A percentile compares a stretch with the other conserved stretches of the same genome.
Evolutionary conservation across 768 basidiomycete species (phyloP).

Genomic region (Tricholoma terreum): DNA sequence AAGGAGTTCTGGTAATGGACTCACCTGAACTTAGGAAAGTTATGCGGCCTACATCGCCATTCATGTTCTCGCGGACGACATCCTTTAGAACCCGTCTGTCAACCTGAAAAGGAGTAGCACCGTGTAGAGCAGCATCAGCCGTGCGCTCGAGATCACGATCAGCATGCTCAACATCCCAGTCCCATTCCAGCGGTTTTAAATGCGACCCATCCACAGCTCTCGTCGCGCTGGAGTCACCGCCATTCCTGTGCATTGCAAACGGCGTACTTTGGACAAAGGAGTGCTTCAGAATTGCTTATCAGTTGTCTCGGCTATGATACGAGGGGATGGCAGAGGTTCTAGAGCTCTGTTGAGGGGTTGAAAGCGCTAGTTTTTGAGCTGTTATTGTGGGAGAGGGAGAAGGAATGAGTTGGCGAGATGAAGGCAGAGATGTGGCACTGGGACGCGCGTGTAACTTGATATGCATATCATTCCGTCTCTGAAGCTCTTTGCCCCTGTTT

Average conservation of each 20-base stretch:
- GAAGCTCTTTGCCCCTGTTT: background rate
- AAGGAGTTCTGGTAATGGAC: constrained; percentile 23
- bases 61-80: constrained; percentile 70
- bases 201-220: constrained; percentile 6
- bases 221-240: constrained; percentile 17
- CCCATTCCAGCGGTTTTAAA: constrained; percentile 50
- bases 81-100: constrained; percentile 75
- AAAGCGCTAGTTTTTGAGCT: background rate
- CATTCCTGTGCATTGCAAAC: constrained; percentile 34
- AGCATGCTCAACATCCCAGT: constrained; percentile 69
- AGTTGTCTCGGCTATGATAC: background rate
- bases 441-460: background rate
- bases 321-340: background rate
- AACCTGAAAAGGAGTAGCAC: constrained; percentile 65
- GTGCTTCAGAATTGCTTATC: background rate
- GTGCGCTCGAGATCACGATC: constrained; percentile 64
- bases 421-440: background rate
- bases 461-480: background rate
- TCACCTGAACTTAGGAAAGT: constrained; percentile 71
- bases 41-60: constrained; percentile 64
- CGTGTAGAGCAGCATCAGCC: constrained; percentile 61
- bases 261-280: background rate
- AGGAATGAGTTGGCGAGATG: background rate
- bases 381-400: background rate
- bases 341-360: background rate